Evolutionary conservation across 177 flowering plant species (phyloP).

Genomic region (Telopea speciosissima): DNA sequence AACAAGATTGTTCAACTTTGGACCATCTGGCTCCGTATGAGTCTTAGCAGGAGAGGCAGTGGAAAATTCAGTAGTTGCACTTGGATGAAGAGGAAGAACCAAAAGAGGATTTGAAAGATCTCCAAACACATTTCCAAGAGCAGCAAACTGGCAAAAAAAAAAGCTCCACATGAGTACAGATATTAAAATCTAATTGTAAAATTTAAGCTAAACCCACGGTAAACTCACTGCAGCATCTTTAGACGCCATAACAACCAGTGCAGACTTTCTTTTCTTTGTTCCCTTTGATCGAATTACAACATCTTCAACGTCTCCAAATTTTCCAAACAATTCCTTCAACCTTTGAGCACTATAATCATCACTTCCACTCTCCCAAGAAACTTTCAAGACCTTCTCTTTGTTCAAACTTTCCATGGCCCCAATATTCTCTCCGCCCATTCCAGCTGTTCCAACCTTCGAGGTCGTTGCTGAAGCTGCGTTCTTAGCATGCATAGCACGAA

Average conservation of each 20-base stretch:
- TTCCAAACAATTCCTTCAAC: conserved; percentile 40
- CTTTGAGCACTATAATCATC: conserved; percentile 42
- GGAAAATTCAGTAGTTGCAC: conserved; percentile 11
- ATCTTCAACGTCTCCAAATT: conserved; percentile 69
- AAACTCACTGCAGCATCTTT: conserved; percentile 70
- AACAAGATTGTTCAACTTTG: conserved; percentile 33
- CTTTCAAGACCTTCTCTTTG: conserved; percentile 50
- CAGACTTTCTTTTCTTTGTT: conserved; percentile 52
- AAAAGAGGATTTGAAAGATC: conserved; percentile 64
- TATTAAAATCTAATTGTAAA: not conserved
- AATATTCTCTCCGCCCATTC: conserved; percentile 10
- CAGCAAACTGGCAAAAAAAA: conserved; percentile 46
- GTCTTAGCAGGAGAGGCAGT: conserved; percentile 11
- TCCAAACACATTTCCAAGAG: conserved; percentile 46
- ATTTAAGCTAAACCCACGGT: not conserved
- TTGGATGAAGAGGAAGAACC: conserved; percentile 58
- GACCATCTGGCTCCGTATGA: conserved; percentile 29
- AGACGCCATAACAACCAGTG: conserved; percentile 67
- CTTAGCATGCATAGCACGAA: conserved; percentile 52
- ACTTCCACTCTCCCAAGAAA: conserved; percentile 56
- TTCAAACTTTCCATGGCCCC: conserved; percentile 28
- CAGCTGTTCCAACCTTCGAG: conserved; percentile 12
- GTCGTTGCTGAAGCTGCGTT: conserved; percentile 15
- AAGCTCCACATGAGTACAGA: not conserved
- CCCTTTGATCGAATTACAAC: conserved; percentile 41